phyloP scores from a whole-genome alignment of 2,329 filamentous ascomycete species.

The Coccinonectria pachysandricola region DNA sequence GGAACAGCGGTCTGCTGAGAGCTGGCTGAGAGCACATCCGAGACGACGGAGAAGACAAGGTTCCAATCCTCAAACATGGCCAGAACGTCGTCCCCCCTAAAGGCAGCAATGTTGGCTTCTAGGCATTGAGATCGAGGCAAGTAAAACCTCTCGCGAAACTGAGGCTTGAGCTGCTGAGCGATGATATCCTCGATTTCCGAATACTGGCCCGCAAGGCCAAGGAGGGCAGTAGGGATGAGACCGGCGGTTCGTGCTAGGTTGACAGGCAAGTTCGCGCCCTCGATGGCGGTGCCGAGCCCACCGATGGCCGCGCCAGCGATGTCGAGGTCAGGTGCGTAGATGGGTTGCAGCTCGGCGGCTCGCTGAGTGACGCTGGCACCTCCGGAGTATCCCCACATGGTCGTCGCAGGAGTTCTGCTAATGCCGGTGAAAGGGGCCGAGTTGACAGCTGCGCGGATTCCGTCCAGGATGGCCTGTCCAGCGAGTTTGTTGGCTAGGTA shows the following conservation, averaged over 20 bases:
- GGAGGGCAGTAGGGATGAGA: constrained; percentile 11
- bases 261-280: constrained; percentile 5
- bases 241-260: constrained; percentile 11
- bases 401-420: constrained; percentile 21
- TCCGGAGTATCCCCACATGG: constrained; percentile 33
- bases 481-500: constrained; percentile 31
- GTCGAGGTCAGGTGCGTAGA: constrained; percentile 14
- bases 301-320: constrained; percentile 18
- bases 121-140: constrained; percentile 18
- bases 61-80: constrained; percentile 30
- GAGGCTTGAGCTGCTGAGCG: constrained; percentile 9
- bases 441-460: constrained; percentile 29
- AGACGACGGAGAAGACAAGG: constrained; percentile 15
- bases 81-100: constrained; percentile 25
- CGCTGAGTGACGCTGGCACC: constrained; percentile 12
- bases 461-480: constrained; percentile 33
- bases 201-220: constrained; percentile 16
- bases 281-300: constrained; percentile 12
- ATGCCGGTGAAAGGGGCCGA: constrained; percentile 20
- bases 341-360: constrained; percentile 17
- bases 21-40: constrained; percentile 23
- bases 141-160: constrained; percentile 18
- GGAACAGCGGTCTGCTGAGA: constrained; percentile 30
- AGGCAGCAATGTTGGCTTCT: constrained; percentile 16
- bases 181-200: constrained; percentile 8